These are phyloP conservation scores for Mycena floridula DNA, from an alignment of 768 basidiomycete species.

Conservation along the genomic window DNA sequence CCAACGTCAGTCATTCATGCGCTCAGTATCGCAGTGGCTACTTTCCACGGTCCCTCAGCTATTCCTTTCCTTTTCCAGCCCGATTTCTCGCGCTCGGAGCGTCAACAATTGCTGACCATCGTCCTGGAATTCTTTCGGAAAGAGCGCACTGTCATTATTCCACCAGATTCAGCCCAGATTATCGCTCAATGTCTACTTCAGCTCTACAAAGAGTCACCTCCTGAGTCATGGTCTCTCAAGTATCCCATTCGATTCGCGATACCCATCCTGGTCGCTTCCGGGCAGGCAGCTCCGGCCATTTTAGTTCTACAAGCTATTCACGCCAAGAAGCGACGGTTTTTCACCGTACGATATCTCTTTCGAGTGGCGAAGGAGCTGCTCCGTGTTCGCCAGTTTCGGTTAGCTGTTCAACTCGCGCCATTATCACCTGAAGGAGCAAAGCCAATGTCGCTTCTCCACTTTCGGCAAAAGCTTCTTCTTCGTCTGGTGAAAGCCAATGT, in stretches of 20 bases:
- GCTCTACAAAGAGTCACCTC: constrained; percentile 28
- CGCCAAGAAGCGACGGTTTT: constrained; percentile 27
- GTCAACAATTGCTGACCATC: constrained; percentile 30
- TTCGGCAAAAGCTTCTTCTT: too few relatives aligned
- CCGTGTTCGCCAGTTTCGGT: constrained; percentile 28
- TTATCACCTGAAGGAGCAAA: too few relatives aligned
- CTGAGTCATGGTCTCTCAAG: constrained; percentile 23
- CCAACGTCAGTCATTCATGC: constrained; percentile 16
- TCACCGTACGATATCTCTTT: constrained; percentile 30
- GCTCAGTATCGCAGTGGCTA: constrained; percentile 27
- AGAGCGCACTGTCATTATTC: constrained; percentile 23
- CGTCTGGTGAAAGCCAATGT: too few relatives aligned
- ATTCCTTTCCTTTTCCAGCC: constrained; percentile 26
- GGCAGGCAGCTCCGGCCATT: constrained; percentile 28
- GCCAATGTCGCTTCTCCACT: too few relatives aligned
- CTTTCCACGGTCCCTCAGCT: constrained; percentile 8
- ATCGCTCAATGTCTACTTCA: constrained; percentile 28
- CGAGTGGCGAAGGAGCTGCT: constrained; percentile 36
- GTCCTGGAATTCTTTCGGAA: constrained; percentile 32
- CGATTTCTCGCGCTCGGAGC: constrained; percentile 22
- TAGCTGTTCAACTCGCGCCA: constrained; percentile 22
- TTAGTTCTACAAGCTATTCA: constrained; percentile 35
- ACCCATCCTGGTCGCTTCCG: constrained; percentile 29
- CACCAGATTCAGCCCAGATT: constrained; percentile 20
- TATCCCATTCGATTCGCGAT: constrained; percentile 45